Percentiles rank a stretch among this genome's conserved stretches.
These are phyloP conservation scores for Alternaria longipes DNA, from an alignment of 2,329 filamentous ascomycete genomes.

Conservation along the genomic window DNA sequence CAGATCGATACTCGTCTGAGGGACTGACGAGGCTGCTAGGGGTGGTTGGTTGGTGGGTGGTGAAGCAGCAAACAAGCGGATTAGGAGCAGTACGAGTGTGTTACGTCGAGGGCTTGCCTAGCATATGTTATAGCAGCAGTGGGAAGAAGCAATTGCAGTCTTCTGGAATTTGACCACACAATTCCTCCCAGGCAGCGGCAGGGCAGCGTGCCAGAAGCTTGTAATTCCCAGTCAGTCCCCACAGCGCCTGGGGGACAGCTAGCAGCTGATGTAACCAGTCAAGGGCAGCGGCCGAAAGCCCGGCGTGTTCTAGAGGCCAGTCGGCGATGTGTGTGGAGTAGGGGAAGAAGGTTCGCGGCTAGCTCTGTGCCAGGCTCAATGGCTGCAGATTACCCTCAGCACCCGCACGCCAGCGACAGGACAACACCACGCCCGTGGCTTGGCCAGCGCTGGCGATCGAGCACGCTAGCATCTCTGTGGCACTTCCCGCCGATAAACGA, in stretches of 20 bases:
- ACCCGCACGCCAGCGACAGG: not conserved
- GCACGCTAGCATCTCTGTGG: slow-evolving; percentile 15
- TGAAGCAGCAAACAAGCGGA: not conserved
- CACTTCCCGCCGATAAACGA: slow-evolving; percentile 16
- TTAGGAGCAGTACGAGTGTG: slow-evolving; percentile 1
- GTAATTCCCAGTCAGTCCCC: slow-evolving; percentile 5
- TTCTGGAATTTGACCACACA: not conserved
- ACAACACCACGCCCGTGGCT: slow-evolving; percentile 12
- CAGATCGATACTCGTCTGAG: not conserved
- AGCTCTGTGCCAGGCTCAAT: slow-evolving; percentile 19
- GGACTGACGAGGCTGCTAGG: not conserved
- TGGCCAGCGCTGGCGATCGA: slow-evolving; percentile 11
- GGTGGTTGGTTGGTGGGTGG: not conserved
- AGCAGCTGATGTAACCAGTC: slow-evolving; percentile 3
- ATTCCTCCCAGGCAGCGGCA: not conserved
- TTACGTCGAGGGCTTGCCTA: slow-evolving; percentile 10
- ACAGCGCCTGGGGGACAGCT: not conserved
- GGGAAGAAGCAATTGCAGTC: slow-evolving; percentile 17
- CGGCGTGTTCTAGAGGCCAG: slow-evolving; percentile 2
- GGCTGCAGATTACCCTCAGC: slow-evolving; percentile 13
- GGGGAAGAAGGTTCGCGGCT: slow-evolving; percentile 13
- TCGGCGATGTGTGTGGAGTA: slow-evolving; percentile 13
- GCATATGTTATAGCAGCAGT: slow-evolving; percentile 11
- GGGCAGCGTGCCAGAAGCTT: slow-evolving; percentile 6
- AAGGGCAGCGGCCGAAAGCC: not conserved